phyloP scores from a whole-genome alignment of 2,329 filamentous ascomycete genomes.

The Cladosporium sp. region DNA sequence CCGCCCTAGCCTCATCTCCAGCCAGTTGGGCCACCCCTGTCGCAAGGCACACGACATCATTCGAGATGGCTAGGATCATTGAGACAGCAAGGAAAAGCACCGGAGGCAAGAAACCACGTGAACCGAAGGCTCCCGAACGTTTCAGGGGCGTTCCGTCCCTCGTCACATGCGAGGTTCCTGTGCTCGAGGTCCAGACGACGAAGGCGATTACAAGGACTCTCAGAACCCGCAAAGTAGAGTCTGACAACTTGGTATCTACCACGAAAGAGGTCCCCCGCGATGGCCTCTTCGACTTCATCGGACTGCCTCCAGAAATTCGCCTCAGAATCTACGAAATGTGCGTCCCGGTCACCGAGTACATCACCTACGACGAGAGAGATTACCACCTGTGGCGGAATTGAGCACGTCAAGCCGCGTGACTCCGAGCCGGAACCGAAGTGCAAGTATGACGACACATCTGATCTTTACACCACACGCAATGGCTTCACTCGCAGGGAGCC shows the following conservation, averaged over 20 bases:
- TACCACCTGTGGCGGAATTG: neutral
- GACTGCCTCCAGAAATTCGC: neutral
- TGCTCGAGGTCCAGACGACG: neutral
- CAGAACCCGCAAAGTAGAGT: no score
- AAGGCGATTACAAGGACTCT: neutral
- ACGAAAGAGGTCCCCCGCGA: neutral
- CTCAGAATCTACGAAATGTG: neutral
- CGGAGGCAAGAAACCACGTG: no score
- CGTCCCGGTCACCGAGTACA: neutral
- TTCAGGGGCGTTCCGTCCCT: neutral
- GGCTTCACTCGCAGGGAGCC: no score
- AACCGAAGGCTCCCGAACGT: neutral
- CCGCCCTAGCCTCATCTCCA: neutral
- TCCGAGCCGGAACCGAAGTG: no score
- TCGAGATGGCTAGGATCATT: neutral
- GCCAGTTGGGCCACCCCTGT: no score
- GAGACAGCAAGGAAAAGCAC: neutral
- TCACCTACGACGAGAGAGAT: neutral
- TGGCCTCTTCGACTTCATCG: neutral
- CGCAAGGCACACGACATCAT: neutral
- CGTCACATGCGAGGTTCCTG: neutral
- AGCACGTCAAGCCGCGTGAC: no score
- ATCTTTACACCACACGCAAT: no score
- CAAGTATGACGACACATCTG: no score
- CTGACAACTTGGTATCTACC: neutral